Percentiles rank a stretch among this genome's conserved stretches.
phyloP scores from a whole-genome alignment of 495 filamentous ascomycete genomes.

The Aspergillus wentii region DNA sequence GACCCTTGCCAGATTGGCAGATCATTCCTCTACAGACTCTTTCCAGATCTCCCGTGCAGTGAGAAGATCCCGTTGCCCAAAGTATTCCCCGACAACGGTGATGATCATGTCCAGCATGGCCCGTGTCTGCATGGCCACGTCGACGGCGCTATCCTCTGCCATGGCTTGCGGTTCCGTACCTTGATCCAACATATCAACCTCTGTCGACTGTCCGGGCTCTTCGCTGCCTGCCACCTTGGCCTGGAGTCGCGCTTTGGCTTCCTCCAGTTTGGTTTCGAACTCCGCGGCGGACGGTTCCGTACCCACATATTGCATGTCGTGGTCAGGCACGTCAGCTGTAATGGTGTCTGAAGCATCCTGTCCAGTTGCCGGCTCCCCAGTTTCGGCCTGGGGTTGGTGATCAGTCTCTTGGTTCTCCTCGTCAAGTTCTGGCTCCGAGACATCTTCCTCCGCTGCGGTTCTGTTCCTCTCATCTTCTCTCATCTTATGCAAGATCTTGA shows the following conservation, averaged over 20 bases:
- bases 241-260: slow-evolving; percentile 55
- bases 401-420: slow-evolving; percentile 10
- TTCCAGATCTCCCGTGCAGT: slow-evolving; percentile 59
- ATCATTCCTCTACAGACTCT: too few relatives aligned
- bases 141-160: slow-evolving; percentile 11
- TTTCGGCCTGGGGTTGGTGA: slow-evolving; percentile 6
- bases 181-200: background rate
- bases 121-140: slow-evolving; percentile 25
- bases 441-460: slow-evolving; percentile 19
- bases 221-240: slow-evolving; percentile 31
- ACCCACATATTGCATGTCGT: slow-evolving; percentile 20
- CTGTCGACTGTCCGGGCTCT: slow-evolving; percentile 5
- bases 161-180: slow-evolving; percentile 9
- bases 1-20: too few relatives aligned
- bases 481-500: slow-evolving; percentile 37
- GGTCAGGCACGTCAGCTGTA: slow-evolving; percentile 10
- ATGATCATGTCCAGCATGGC: slow-evolving; percentile 85
- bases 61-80: slow-evolving; percentile 84
- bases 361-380: slow-evolving; percentile 4
- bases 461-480: slow-evolving; percentile 31
- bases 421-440: slow-evolving; percentile 19
- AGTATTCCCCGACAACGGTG: slow-evolving; percentile 83
- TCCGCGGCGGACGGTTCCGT: slow-evolving; percentile 9
- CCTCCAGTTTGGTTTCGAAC: slow-evolving; percentile 36
- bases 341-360: slow-evolving; percentile 9